phyloP scores from a whole-genome alignment of 2,329 filamentous ascomycete species.

The Emergomyces africanus region DNA sequence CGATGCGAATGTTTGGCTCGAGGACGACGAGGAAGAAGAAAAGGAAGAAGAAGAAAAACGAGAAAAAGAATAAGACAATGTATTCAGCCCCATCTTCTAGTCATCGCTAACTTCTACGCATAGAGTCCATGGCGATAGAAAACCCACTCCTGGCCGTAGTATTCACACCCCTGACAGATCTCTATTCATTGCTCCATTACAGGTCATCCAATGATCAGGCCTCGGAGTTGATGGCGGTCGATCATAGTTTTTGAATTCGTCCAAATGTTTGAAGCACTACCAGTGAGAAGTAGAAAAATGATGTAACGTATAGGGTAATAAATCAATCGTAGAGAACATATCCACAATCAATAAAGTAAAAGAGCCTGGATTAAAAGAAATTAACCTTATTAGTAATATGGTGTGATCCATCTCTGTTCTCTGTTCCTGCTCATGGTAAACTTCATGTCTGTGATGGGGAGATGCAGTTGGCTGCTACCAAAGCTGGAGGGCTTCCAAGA shows the following conservation, averaged over 20 bases:
- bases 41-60: not conserved
- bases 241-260: not conserved
- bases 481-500: constrained; percentile 73
- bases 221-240: not conserved
- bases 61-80: not conserved
- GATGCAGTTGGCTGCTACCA: constrained; percentile 39
- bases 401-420: not conserved
- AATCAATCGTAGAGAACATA: not conserved
- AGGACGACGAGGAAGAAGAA: not conserved
- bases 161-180: not conserved
- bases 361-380: not conserved
- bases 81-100: not conserved
- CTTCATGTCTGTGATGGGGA: constrained; percentile 23
- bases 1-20: not conserved
- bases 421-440: not conserved
- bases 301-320: too few relatives aligned
- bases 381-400: not conserved
- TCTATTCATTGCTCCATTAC: not conserved
- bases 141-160: not conserved
- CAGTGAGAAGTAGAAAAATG: not conserved
- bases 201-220: not conserved
- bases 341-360: not conserved
- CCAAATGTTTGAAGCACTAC: not conserved
- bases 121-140: not conserved
- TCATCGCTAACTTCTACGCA: not conserved